These are phyloP conservation scores for Pseudogymnoascus sp. DNA, from an alignment of 2,329 filamentous ascomycete genomes.

Conservation along the genomic window DNA sequence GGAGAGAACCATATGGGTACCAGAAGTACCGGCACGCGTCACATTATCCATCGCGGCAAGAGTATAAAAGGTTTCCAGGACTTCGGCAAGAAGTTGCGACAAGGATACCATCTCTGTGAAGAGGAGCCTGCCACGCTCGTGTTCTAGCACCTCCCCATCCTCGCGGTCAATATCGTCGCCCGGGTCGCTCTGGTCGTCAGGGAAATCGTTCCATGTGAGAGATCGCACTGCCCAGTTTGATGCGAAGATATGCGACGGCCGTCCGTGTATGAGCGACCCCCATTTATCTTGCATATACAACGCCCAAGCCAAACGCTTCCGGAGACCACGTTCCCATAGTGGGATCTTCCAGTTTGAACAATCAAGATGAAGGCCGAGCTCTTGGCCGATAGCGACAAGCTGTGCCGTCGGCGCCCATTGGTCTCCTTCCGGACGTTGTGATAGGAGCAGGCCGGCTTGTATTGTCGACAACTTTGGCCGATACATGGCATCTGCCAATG, in stretches of 20 bases:
- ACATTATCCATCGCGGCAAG: slow-evolving; percentile 67
- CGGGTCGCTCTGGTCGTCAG: slow-evolving; percentile 62
- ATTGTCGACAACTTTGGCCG: slow-evolving; percentile 75
- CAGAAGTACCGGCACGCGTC: slow-evolving; percentile 57
- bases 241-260: slow-evolving; percentile 66
- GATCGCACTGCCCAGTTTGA: slow-evolving; percentile 69
- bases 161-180: slow-evolving; percentile 46
- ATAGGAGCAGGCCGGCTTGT: slow-evolving; percentile 67
- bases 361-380: slow-evolving; percentile 82
- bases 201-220: slow-evolving; percentile 62
- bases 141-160: slow-evolving; percentile 43
- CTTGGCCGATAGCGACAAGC: slow-evolving; percentile 77
- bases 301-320: slow-evolving; percentile 83
- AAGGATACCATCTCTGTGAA: slow-evolving; percentile 71
- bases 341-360: slow-evolving; percentile 83
- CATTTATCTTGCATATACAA: slow-evolving; percentile 93
- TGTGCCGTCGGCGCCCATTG: slow-evolving; percentile 83
- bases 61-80: slow-evolving; percentile 77
- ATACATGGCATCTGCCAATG: slow-evolving; percentile 69
- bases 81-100: slow-evolving; percentile 68
- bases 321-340: slow-evolving; percentile 74
- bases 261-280: slow-evolving; percentile 77
- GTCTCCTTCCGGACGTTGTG: slow-evolving; percentile 68
- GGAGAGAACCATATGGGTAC: slow-evolving; percentile 64
- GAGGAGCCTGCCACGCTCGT: slow-evolving; percentile 60